Conservation (phyloP, 495 filamentous ascomycete genomes). For the Diplogelasinospora grovesii region DNA sequence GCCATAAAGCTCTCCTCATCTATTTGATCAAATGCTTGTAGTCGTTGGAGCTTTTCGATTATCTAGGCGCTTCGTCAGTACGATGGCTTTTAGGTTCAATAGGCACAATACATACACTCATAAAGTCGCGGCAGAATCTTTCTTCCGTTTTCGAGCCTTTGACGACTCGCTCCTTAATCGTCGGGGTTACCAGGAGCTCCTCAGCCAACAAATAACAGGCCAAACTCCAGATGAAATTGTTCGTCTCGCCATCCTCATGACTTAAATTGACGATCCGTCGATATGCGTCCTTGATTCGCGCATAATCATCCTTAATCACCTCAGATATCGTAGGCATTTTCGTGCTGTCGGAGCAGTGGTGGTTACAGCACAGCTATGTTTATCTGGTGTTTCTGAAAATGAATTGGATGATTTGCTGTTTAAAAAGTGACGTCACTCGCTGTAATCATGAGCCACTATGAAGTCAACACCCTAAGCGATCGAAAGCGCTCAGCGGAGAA, state of each 20-base stretch:
- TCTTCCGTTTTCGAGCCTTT: constrained; percentile 14
- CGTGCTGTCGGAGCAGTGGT: no score
- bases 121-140: constrained; percentile 20
- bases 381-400: no score
- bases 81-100: neutral
- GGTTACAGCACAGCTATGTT: no score
- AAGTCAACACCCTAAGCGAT: no score
- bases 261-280: constrained; percentile 7
- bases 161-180: constrained; percentile 17
- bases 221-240: constrained; percentile 22
- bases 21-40: constrained; percentile 15
- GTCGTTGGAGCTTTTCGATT: constrained; percentile 21
- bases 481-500: no score
- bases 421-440: no score
- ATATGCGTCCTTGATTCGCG: constrained; percentile 12
- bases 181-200: constrained; percentile 23
- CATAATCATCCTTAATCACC: constrained; percentile 19
- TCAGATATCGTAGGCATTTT: constrained; percentile 25
- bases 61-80: constrained; percentile 11
- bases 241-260: constrained; percentile 12
- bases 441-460: no score
- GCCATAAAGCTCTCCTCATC: constrained; percentile 18
- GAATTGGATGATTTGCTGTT: no score
- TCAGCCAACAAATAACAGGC: constrained; percentile 23
- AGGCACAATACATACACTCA: constrained; percentile 18